Base-by-base conservation (phyloP, 495 filamentous ascomycete genomes). In the Chlorociboria aeruginascens region DNA sequence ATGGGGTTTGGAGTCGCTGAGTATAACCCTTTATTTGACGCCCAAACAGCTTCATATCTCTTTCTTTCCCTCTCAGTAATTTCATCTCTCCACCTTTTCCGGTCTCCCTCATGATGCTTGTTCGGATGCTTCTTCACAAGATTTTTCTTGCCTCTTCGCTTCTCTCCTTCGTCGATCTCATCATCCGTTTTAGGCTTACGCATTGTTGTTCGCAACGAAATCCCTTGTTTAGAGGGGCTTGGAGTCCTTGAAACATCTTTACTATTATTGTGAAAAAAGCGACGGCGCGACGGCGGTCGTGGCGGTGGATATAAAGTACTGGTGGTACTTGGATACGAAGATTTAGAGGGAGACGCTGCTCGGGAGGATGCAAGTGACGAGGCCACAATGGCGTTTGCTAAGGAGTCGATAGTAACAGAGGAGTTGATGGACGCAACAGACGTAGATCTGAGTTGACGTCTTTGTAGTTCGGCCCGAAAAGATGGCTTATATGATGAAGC, bases 41-140 rank as follows among this genome's bases (percentile, higher is more conserved):
- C 92, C 88, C 89, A 98, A 3, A 98, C 82, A 4, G 88, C 93
- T 65, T 97, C 92, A 57, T 97, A 97, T n/a, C 90, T 72, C 56
- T 85, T 87, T 33, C 88, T 73, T 57, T 96, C 86, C 8, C 78
- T 66, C 48, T 83, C 76, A 0, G 84, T 85, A 34, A 97, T 72
- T 45, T 78, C 71, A 49, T 85, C 81, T 30, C 82, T 71, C 86
- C 88, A 96, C n/a, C 85, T 74, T 57, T 81, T 85, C 16, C 88
- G 78, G 34, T 85, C 75, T 3, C 89, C 89, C 63, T 97, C 89
- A 57, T 85, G 81, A 60, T 96, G 88, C 53, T 89, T 86, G 61
- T 98, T 63, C 67, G 77, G 62, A 75, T 71, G 59, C 28, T 62
- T 62, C 45, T 56, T 62, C 39, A 56, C 48, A 7, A 62, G 29